Evolutionary conservation across 148 eudicot species (phyloP).

Genomic region (Mesembryanthemum crystallinum): DNA sequence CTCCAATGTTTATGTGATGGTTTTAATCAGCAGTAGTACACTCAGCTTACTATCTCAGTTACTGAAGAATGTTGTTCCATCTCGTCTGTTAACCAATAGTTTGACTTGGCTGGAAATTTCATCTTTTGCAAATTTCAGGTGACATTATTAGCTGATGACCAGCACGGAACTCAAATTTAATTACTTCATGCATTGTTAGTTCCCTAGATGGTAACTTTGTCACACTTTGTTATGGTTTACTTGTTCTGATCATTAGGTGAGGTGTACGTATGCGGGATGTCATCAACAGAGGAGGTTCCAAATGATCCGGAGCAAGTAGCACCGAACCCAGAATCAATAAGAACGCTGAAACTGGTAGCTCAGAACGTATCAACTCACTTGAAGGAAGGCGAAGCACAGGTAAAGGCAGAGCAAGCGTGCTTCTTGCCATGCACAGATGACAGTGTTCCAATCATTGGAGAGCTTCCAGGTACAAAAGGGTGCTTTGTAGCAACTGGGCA

Average conservation of each 20-base stretch:
- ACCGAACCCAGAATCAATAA: slow-evolving; percentile 64
- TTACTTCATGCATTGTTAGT: too few species aligned
- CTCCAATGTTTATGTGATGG: too few species aligned
- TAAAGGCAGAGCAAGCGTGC: slow-evolving; percentile 90
- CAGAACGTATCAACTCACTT: slow-evolving; percentile 63
- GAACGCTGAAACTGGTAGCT: slow-evolving; percentile 67
- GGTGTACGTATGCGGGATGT: slow-evolving; percentile 86
- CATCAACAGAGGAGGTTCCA: slow-evolving; percentile 67
- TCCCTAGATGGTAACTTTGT: too few species aligned
- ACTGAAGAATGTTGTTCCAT: too few species aligned
- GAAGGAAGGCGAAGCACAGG: slow-evolving; percentile 54
- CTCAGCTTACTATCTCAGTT: too few species aligned
- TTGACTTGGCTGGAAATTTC: too few species aligned
- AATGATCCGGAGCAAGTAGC: slow-evolving; percentile 57
- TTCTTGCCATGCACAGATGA: slow-evolving; percentile 81
- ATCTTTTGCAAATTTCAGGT: too few species aligned
- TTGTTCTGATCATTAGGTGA: slow-evolving; percentile 45
- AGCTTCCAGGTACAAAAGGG: slow-evolving; percentile 61
- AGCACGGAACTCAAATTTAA: too few species aligned
- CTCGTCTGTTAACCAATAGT: too few species aligned
- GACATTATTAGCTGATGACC: too few species aligned
- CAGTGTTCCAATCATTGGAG: slow-evolving; percentile 67
- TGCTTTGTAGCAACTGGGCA: slow-evolving; percentile 89
- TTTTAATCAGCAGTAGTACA: too few species aligned
- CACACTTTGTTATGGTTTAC: not conserved